Percentiles rank a stretch among this genome's conserved stretches.
phyloP scores from a whole-genome alignment of 345 rosid species.

The Lagerstroemia speciosa region DNA sequence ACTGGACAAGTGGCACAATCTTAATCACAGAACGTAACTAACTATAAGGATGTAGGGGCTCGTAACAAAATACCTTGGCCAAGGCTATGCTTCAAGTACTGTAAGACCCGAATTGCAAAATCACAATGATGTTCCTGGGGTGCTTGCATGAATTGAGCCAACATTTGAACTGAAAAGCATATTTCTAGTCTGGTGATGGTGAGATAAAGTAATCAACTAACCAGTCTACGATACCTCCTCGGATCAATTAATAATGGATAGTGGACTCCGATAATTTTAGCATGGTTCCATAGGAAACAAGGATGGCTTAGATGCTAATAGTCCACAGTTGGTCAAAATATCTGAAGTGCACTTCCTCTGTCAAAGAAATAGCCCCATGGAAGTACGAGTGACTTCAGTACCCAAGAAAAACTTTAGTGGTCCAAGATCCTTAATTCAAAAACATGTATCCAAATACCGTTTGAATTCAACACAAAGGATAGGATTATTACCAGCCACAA shows the following conservation, averaged over 20 bases:
- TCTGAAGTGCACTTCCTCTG: neutral
- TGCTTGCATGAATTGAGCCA: neutral
- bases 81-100: neutral
- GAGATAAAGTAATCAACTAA: no score
- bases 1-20: constrained; percentile 8
- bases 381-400: neutral
- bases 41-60: neutral
- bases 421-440: neutral
- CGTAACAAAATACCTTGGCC: neutral
- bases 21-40: neutral
- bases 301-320: no score
- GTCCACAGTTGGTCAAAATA: neutral
- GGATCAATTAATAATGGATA: no score
- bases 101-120: neutral
- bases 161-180: neutral
- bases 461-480: neutral
- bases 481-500: neutral
- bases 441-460: neutral
- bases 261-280: rapidly evolving
- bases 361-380: neutral
- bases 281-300: no score
- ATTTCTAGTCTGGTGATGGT: neutral
- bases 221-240: no score
- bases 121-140: neutral
- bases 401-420: neutral